Evolutionary conservation across 345 rosid genomes (phyloP), one percentile per base, ranked within the genome.

Genomic region (Nephelium lappaceum): DNA sequence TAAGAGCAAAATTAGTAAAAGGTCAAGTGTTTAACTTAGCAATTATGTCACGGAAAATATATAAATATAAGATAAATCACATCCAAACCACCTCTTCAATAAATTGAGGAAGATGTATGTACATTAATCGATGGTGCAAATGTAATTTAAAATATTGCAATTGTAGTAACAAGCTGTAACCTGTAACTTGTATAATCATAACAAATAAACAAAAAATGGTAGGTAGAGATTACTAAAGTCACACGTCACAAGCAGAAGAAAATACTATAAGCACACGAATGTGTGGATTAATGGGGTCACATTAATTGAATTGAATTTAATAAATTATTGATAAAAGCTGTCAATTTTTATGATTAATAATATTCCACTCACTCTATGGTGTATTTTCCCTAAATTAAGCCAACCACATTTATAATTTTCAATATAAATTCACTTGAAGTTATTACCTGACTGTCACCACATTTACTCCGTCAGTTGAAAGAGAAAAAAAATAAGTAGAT

Each of bases 281-380:
- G 64, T 71, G 60, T 4, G 9, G 38, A 8, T 63, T 72, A 51
- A 19, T 51, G 64, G 65, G 64, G 57, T 39, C 25, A 39, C 25
- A 24, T 66, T 72, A 58, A 58, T 10, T 21, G 8, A 58, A 21
- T 58, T 57, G 0, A 57, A 58, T 19, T 58, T 18, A 21, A 58
- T 58, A 65, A 57, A 19, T 67, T 24, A 12, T 55, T 19, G 5
- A 58, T 15, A 69, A 23, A 31, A 18, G 77, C 74, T 77, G 80
- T 47, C 74, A 69, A 27, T 19, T 69, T 27, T 53, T 11, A 73
- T 77, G 80, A 81, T 61, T 81, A 36, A n/a, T n/a, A n/a, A n/a
- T n/a, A n/a, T n/a, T n/a, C n/a, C 36, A n/a, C 62, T 57, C 18
- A 51, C 6, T 51, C 57, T 16, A 0, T 51, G 18, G n/a, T 15